These are phyloP conservation scores for Cordia subcordata DNA, from an alignment of 257 asterid species.

Conservation along the genomic window DNA sequence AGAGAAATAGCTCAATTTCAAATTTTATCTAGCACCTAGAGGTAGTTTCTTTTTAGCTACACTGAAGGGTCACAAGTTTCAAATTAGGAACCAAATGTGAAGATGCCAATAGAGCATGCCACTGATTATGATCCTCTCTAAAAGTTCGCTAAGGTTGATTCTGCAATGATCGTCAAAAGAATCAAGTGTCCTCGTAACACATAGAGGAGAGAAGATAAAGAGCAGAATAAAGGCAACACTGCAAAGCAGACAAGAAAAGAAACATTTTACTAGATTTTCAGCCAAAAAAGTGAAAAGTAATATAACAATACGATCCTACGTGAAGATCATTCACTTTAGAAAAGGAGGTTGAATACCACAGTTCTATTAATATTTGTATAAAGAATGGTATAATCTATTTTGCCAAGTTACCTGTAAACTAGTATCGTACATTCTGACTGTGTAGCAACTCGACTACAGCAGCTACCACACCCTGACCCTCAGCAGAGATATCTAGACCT, in stretches of 20 bases:
- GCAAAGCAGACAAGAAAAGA: background rate
- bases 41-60: too few relatives aligned
- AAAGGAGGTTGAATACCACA: background rate
- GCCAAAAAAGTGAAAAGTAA: background rate
- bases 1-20: too few relatives aligned
- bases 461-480: constrained; percentile 74
- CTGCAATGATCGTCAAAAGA: too few relatives aligned
- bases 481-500: constrained; percentile 52
- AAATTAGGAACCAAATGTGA: too few relatives aligned
- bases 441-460: constrained; percentile 79
- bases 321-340: background rate
- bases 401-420: background rate
- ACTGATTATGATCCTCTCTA: too few relatives aligned
- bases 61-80: too few relatives aligned
- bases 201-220: too few relatives aligned
- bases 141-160: too few relatives aligned
- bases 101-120: too few relatives aligned
- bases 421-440: constrained; percentile 52
- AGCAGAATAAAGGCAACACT: background rate
- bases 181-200: too few relatives aligned
- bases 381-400: background rate
- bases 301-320: background rate
- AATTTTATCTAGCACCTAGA: too few relatives aligned
- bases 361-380: background rate
- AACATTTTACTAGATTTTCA: too few relatives aligned